phyloP scores from a whole-genome alignment of 441 rosid genomes.

The Populus hybrid region DNA sequence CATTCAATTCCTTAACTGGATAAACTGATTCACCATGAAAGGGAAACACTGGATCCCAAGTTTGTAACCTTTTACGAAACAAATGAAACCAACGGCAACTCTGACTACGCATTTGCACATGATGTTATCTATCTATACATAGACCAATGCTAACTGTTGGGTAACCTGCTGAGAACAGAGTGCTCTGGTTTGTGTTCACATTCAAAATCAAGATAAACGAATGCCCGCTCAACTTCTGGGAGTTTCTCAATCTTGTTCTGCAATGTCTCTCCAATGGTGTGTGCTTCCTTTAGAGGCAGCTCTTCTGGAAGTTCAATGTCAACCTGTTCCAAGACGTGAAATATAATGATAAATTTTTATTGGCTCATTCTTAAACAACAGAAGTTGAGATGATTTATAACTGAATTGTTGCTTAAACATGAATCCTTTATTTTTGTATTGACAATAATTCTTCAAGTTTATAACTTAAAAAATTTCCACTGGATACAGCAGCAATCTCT shows the following conservation, averaged over 20 bases:
- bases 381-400: not conserved
- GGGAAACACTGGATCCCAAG: not conserved
- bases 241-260: constrained; percentile 77
- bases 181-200: constrained; percentile 93
- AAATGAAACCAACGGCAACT: not conserved
- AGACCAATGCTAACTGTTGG: constrained; percentile 32
- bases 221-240: constrained; percentile 80
- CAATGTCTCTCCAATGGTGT: constrained; percentile 68
- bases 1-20: too few species aligned
- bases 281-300: constrained; percentile 71
- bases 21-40: not conserved
- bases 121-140: too few species aligned
- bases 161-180: constrained; percentile 57
- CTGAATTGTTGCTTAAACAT: too few species aligned
- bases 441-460: too few species aligned
- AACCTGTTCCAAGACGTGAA: constrained; percentile 38
- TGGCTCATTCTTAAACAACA: not conserved
- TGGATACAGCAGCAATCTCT: too few species aligned
- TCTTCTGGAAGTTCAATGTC: constrained; percentile 87
- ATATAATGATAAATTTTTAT: not conserved
- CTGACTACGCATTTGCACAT: not conserved
- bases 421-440: too few species aligned
- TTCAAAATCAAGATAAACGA: constrained; percentile 84
- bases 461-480: not conserved
- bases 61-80: not conserved